phyloP scores from a whole-genome alignment of 768 basidiomycete genomes.

The Candolleomyces aberdarensis region DNA sequence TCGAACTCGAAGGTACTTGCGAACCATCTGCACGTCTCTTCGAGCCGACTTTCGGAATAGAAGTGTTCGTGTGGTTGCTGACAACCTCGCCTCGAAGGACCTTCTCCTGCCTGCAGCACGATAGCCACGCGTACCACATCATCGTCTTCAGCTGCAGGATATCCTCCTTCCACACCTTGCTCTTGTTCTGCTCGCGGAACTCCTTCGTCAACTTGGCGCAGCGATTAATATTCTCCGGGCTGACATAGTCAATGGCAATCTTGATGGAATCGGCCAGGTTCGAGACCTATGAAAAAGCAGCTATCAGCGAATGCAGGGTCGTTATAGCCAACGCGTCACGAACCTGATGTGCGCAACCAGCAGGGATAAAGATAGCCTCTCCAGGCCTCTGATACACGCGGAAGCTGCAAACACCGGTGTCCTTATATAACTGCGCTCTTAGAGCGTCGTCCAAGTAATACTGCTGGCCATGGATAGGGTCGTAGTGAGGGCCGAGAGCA shows the following conservation, averaged over 20 bases:
- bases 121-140: constrained; percentile 94
- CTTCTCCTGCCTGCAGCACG: constrained; percentile 45
- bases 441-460: constrained; percentile 76
- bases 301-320: background rate
- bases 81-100: background rate
- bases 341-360: constrained; percentile 90
- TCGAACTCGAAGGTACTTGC: background rate
- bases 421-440: constrained; percentile 63
- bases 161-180: constrained; percentile 91
- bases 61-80: background rate
- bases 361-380: constrained; percentile 94
- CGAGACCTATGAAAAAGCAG: constrained; percentile 56
- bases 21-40: background rate
- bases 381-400: constrained; percentile 88
- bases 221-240: constrained; percentile 84
- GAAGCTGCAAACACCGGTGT: constrained; percentile 72
- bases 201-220: constrained; percentile 86
- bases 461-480: constrained; percentile 90
- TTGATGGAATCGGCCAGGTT: constrained; percentile 96
- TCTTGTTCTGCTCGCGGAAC: constrained; percentile 87
- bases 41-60: no score
- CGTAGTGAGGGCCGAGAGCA: constrained; percentile 45
- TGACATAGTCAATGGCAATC: constrained; percentile 93
- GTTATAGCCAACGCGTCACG: constrained; percentile 14
- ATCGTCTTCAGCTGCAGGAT: constrained; percentile 87